Base-by-base conservation (phyloP, 768 basidiomycete species). In the Dacryopinax spathularia region DNA sequence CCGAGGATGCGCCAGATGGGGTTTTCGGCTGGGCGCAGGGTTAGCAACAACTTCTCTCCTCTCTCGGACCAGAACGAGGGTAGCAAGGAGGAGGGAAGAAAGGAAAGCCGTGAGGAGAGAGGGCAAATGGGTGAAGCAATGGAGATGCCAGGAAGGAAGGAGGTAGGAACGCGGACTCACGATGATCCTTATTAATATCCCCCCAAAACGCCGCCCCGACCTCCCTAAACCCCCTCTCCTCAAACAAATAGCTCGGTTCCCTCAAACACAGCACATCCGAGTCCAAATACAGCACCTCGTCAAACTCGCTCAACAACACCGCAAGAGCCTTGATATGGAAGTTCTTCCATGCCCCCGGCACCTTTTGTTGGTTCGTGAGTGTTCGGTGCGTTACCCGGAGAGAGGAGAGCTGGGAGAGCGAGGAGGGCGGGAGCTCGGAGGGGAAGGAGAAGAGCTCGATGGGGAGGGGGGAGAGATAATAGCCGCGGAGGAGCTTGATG, bases 121-220 rank as follows among this genome's bases (percentile, higher is more conserved):
- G n/a, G 15, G 2, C 16, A n/a, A n/a, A 27, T 20, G 12, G 18
- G 31, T 16, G 18, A 1, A 37, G 1, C 6, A 13, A 7, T 25
- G 20, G 35, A 0, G 1, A 9, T 16, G 12, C 1, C 18, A 2
- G 16, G 1, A 0, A 15, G 15, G 15, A 34, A 44, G n/a, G n/a
- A 3, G 22, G 31, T 20, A 16, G 5, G 25, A 35, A 20, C 12
- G 31, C 12, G 27, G 34, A 65, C 67, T 27, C 0, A 69, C 71
- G 64, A 43, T 75, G 72, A 63, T 77, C 77, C 63, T 75, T 77
- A 41, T 73, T 75, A 35, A 76, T 66, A 65, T 79, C 77, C 2
- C 77, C 76, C 77, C 77, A 79, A 65, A 78, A 76, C 25, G 73
- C 77, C 1, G 73, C 72, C 3, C 73, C 73, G 29, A 69, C 61